Conservation (phyloP, 2,329 filamentous ascomycete genomes). For the Diplodia intermedia region DNA sequence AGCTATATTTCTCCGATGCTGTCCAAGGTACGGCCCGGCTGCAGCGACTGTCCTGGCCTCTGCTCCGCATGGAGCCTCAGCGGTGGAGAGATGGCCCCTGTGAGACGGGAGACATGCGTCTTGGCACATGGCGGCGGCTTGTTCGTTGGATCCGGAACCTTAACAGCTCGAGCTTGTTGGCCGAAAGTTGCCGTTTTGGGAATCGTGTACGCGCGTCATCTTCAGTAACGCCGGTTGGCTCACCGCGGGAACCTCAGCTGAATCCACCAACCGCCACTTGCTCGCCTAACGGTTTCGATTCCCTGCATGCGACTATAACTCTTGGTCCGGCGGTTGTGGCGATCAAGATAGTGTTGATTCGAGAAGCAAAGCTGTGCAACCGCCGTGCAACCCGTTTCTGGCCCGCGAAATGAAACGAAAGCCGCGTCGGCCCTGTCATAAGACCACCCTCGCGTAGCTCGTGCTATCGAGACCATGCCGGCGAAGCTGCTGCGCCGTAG, state of each 20-base stretch:
- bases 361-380: neutral
- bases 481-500: neutral
- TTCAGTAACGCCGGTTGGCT: slow-evolving; percentile 1
- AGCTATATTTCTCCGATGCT: slow-evolving; percentile 9
- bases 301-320: neutral
- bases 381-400: slow-evolving; percentile 2
- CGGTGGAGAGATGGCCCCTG: slow-evolving; percentile 3
- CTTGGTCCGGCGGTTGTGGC: slow-evolving; percentile 10
- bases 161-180: slow-evolving; percentile 13
- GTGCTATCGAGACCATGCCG: slow-evolving; percentile 11
- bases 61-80: slow-evolving; percentile 20
- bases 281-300: slow-evolving; percentile 11
- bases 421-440: slow-evolving; percentile 15
- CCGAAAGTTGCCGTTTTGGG: slow-evolving; percentile 17
- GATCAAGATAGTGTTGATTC: slow-evolving; percentile 3
- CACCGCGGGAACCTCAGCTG: slow-evolving; percentile 15
- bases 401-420: neutral
- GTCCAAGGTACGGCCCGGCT: neutral
- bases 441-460: slow-evolving; percentile 8
- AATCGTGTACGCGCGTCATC: slow-evolving; percentile 18
- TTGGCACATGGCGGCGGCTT: slow-evolving; percentile 1
- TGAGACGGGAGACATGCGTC: neutral
- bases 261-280: slow-evolving; percentile 1
- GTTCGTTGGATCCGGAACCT: slow-evolving; percentile 6
- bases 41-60: neutral